Conservation (phyloP, 2,329 filamentous ascomycete genomes). For the Aspergillus sp. region DNA sequence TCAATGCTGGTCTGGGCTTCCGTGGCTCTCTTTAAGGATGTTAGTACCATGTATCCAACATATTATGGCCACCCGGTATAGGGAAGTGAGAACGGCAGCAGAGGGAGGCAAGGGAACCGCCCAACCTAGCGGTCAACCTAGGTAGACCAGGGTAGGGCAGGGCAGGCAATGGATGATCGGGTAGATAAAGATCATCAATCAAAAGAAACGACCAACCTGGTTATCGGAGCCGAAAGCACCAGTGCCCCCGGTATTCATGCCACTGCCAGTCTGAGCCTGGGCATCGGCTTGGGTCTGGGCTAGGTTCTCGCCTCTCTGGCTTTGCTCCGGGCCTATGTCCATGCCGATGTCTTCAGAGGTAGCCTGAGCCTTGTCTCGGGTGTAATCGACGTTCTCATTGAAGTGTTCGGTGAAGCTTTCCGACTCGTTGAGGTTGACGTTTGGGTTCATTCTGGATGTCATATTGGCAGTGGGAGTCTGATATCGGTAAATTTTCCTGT, state of each 20-base stretch:
- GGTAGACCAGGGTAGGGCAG: neutral
- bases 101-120: too few species aligned
- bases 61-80: too few species aligned
- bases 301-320: neutral
- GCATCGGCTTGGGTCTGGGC: neutral
- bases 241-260: neutral
- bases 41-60: too few species aligned
- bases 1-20: constrained; percentile 5
- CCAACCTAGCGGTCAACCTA: neutral
- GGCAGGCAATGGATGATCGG: neutral
- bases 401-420: constrained; percentile 7
- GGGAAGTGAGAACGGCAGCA: too few species aligned
- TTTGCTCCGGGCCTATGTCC: neutral
- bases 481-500: neutral
- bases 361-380: neutral
- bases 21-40: neutral
- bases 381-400: constrained; percentile 9
- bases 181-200: neutral
- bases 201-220: constrained; percentile 1
- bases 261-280: neutral
- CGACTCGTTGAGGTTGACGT: neutral
- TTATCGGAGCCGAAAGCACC: neutral
- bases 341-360: neutral
- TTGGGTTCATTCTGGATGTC: constrained; percentile 1
- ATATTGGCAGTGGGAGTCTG: neutral